These are phyloP conservation scores for Acorus calamus DNA, from an alignment of 106 monocot species.

Conservation along the genomic window DNA sequence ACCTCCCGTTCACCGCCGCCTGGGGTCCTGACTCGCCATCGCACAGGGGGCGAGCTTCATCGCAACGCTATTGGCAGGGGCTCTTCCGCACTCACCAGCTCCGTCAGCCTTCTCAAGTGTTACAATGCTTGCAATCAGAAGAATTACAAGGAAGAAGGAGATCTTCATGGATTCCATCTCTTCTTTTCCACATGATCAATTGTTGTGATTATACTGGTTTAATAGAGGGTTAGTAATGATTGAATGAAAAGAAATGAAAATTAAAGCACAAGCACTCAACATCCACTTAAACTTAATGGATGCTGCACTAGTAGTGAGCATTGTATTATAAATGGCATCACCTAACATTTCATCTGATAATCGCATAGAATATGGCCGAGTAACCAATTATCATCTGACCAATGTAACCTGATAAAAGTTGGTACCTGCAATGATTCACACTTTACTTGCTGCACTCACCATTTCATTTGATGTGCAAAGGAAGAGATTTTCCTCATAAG, in stretches of 20 bases:
- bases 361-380: too few species aligned
- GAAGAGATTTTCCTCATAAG: constrained; percentile 9
- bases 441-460: background rate
- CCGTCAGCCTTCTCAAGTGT: constrained; percentile 11
- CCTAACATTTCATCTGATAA: too few species aligned
- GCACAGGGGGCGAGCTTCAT: constrained; percentile 42
- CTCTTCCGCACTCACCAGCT: constrained; percentile 59
- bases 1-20: constrained; percentile 15
- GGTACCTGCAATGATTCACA: background rate
- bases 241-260: too few species aligned
- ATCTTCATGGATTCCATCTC: constrained; percentile 11
- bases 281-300: too few species aligned
- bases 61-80: constrained; percentile 34
- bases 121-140: constrained; percentile 7
- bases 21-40: constrained; percentile 30
- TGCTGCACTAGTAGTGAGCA: too few species aligned
- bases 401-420: background rate
- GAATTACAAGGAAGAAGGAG: constrained; percentile 9
- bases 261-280: too few species aligned
- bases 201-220: too few species aligned
- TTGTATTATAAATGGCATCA: too few species aligned
- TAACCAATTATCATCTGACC: background rate
- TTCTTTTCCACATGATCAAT: background rate
- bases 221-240: too few species aligned
- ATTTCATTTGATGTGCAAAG: background rate